Conservation (phyloP, 2,329 filamentous ascomycete genomes). For the Zymoseptoria tritici region DNA sequence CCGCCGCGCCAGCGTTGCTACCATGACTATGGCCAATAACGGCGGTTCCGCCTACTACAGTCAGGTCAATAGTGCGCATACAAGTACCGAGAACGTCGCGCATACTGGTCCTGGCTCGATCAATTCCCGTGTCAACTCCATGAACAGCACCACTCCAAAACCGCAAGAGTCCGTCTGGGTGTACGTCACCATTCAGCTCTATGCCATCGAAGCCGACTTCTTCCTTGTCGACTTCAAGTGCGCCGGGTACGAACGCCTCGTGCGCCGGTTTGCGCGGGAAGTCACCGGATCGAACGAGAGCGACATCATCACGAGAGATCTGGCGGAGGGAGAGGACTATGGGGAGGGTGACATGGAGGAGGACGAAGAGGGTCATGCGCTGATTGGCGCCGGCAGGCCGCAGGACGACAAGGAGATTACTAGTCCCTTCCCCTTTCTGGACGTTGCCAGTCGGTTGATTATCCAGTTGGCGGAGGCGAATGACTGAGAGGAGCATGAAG, state of each 20-base stretch:
- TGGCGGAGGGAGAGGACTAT: constrained; percentile 18
- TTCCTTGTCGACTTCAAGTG: constrained; percentile 99
- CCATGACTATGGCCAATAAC: constrained; percentile 16
- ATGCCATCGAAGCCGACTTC: constrained; percentile 84
- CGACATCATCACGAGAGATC: constrained; percentile 15
- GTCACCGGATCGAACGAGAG: constrained; percentile 24
- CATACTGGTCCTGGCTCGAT: constrained; percentile 13
- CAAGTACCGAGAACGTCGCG: constrained; percentile 24
- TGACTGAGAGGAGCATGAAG: constrained; percentile 38
- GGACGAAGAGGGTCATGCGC: constrained; percentile 33
- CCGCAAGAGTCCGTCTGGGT: constrained; percentile 67
- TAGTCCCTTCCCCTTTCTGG: constrained; percentile 90
- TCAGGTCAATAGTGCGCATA: constrained; percentile 16
- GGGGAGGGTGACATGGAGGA: constrained; percentile 21
- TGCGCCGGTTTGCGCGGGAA: constrained; percentile 37
- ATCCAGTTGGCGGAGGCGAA: constrained; percentile 78
- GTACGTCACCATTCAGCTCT: constrained; percentile 92
- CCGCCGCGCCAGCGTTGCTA: constrained; percentile 18
- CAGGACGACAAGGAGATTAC: constrained; percentile 88
- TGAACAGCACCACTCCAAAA: constrained; percentile 6
- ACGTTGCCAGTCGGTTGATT: constrained; percentile 85
- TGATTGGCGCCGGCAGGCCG: constrained; percentile 43
- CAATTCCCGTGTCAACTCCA: background rate
- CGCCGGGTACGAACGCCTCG: constrained; percentile 88
- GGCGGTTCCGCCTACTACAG: constrained; percentile 8